Percentiles rank a stretch among this genome's conserved stretches.
These are phyloP conservation scores for Leccinum rimulosum DNA, from an alignment of 768 basidiomycete genomes.

Conservation along the genomic window DNA sequence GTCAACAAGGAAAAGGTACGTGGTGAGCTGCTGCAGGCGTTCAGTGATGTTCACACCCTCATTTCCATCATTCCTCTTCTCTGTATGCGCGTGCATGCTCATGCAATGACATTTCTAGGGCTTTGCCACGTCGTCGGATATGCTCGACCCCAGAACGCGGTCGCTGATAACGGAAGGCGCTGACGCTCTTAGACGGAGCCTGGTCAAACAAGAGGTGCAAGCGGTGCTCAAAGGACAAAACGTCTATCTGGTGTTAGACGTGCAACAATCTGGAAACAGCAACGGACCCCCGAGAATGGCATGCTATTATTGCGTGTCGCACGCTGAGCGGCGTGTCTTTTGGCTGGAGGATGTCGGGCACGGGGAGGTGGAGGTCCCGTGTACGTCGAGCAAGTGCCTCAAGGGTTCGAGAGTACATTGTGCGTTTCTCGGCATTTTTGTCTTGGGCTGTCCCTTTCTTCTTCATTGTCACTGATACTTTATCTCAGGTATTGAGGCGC, in stretches of 20 bases:
- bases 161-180: conserved; percentile 15
- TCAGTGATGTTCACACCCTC: no score
- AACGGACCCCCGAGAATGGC: not conserved
- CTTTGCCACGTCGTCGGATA: conserved; percentile 12
- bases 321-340: conserved; percentile 27
- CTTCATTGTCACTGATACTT: not conserved
- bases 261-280: not conserved
- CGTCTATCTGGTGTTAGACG: conserved; percentile 20
- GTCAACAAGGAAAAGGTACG: conserved; percentile 32
- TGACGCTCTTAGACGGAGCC: conserved; percentile 5
- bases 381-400: conserved; percentile 22
- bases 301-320: conserved; percentile 30
- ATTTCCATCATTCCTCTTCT: not conserved
- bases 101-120: conserved; percentile 1
- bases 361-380: conserved; percentile 17
- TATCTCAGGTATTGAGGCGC: conserved; percentile 25
- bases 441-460: not conserved
- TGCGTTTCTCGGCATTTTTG: conserved; percentile 9
- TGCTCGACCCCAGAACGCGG: conserved; percentile 6
- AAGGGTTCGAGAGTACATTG: conserved; percentile 20
- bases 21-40: not conserved
- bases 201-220: conserved; percentile 5
- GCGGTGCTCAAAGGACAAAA: conserved; percentile 5
- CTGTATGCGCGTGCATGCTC: not conserved
- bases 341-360: conserved; percentile 28